phyloP scores from a whole-genome alignment of 306 rosid genomes.

The Astragalus glycyphyllos region DNA sequence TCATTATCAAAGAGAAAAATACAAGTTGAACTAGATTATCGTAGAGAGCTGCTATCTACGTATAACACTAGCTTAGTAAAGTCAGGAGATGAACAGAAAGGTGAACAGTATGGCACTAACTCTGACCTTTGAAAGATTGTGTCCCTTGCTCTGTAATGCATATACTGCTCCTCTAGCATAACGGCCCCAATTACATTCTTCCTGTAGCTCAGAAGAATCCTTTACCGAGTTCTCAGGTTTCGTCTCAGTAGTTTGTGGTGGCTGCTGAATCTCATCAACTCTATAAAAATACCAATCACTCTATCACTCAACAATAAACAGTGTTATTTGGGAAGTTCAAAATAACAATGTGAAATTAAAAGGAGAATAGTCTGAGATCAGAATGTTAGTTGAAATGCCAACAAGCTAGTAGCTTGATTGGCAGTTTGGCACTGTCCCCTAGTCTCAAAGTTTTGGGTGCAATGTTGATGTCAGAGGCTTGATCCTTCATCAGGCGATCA shows the following conservation, averaged over 20 bases:
- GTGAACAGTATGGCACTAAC: constrained; percentile 35
- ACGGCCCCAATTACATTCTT: constrained; percentile 84
- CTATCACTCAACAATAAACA: constrained; percentile 29
- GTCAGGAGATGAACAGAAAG: constrained; percentile 32
- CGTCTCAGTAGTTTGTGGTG: constrained; percentile 31
- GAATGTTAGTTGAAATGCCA: constrained; percentile 32
- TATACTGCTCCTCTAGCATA: constrained; percentile 92
- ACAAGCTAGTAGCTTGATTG: constrained; percentile 27
- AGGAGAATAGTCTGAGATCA: constrained; percentile 20
- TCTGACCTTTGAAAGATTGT: constrained; percentile 68
- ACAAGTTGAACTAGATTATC: constrained; percentile 24
- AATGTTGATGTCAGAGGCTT: background rate
- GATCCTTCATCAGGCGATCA: background rate
- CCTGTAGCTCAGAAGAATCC: constrained; percentile 51
- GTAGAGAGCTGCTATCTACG: background rate
- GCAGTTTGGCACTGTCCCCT: constrained; percentile 23
- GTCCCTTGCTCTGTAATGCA: constrained; percentile 68
- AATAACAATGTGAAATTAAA: constrained; percentile 35
- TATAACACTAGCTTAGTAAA: constrained; percentile 12
- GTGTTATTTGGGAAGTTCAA: constrained; percentile 16
- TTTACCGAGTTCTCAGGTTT: constrained; percentile 45
- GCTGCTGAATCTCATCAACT: constrained; percentile 66
- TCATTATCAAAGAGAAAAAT: constrained; percentile 31
- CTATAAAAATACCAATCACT: constrained; percentile 50
- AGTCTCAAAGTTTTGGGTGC: constrained; percentile 14